These are phyloP conservation scores for Penicillium malachiteum DNA, from an alignment of 495 filamentous ascomycete genomes.

Conservation along the genomic window DNA sequence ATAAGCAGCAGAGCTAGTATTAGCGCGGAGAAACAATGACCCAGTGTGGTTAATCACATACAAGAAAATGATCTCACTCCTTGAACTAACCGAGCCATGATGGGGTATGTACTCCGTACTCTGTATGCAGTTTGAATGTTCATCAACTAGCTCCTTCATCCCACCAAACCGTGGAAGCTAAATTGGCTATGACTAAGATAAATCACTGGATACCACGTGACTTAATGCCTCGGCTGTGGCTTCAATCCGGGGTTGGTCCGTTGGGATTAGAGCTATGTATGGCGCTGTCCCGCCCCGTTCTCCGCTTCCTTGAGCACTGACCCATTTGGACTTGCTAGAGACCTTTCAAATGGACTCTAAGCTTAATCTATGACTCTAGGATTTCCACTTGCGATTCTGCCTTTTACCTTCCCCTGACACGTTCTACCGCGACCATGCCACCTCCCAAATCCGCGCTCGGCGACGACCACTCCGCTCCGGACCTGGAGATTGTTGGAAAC, in stretches of 20 bases:
- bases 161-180: not conserved
- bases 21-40: not conserved
- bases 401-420: conserved; percentile 6
- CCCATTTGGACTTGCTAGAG: not conserved
- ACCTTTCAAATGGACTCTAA: not conserved
- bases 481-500: conserved; percentile 78
- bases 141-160: too few relatives aligned
- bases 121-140: not conserved
- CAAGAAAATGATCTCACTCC: conserved; percentile 29
- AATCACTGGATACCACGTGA: conserved; percentile 13
- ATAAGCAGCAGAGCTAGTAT: conserved; percentile 2
- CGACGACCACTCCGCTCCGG: conserved; percentile 60
- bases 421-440: conserved; percentile 28
- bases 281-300: conserved; percentile 12
- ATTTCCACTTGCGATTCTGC: not conserved
- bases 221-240: conserved; percentile 12
- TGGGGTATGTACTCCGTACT: not conserved
- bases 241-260: conserved; percentile 27
- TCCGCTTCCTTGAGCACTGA: not conserved
- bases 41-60: conserved; percentile 10
- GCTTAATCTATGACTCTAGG: not conserved
- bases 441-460: conserved; percentile 32
- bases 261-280: conserved; percentile 28
- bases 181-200: not conserved
- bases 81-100: conserved; percentile 30